These are phyloP conservation scores for Flaveria trinervia DNA, from an alignment of 129 eudicot species.

Conservation along the genomic window DNA sequence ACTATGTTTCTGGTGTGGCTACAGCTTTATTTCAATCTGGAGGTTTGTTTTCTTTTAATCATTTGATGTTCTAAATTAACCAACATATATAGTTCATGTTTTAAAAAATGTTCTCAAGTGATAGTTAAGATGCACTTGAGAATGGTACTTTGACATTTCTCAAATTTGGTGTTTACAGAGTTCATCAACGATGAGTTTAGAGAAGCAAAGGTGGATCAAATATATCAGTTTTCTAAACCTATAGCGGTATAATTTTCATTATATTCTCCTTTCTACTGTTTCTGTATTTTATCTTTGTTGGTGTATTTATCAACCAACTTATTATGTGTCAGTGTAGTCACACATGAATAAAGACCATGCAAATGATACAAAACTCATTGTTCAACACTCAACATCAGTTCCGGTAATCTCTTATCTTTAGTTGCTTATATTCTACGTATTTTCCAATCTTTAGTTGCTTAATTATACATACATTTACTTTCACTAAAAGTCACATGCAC, in stretches of 20 bases:
- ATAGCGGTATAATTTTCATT: conserved; percentile 50
- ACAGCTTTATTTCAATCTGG: conserved; percentile 84
- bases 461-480: too few species aligned
- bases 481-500: too few species aligned
- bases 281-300: neutral
- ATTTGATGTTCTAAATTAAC: neutral
- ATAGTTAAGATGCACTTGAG: neutral
- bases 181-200: conserved; percentile 63
- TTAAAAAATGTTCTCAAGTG: neutral
- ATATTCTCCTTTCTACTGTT: neutral
- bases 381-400: conserved; percentile 78
- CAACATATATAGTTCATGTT: neutral
- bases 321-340: conserved; percentile 52
- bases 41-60: conserved; percentile 48
- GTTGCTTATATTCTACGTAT: neutral
- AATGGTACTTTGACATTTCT: neutral
- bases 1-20: conserved; percentile 86
- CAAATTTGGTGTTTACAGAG: conserved; percentile 40
- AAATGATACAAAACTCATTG: conserved; percentile 85
- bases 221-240: conserved; percentile 94
- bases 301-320: neutral
- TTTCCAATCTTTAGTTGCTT: neutral
- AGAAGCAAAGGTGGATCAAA: conserved; percentile 79
- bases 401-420: conserved; percentile 54
- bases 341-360: conserved; percentile 95